A percentile compares a stretch with the other conserved stretches of the same genome.
Evolutionary conservation across 1,139 yeast genomes (phyloP).

Genomic region (Yamadazyma oceani): DNA sequence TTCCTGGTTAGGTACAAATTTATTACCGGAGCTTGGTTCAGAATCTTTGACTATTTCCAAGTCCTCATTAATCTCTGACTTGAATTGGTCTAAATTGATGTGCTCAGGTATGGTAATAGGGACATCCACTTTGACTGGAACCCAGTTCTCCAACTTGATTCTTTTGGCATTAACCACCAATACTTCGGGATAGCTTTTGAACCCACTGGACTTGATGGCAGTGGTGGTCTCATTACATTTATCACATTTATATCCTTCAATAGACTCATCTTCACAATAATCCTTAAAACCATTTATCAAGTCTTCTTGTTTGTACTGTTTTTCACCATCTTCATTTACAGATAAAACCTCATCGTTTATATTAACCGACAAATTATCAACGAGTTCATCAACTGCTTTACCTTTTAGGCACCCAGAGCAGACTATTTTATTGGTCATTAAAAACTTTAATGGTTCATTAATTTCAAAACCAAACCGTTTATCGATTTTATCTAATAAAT

Average conservation of each 20-base stretch:
- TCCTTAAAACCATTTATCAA: constrained; percentile 52
- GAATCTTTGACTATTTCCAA: constrained; percentile 24
- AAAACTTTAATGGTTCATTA: constrained; percentile 61
- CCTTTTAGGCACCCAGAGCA: constrained; percentile 67
- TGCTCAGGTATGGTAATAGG: constrained; percentile 63
- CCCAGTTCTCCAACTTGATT: constrained; percentile 86
- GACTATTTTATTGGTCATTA: constrained; percentile 61
- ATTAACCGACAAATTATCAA: constrained; percentile 70
- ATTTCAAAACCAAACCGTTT: constrained; percentile 43
- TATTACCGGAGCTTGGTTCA: constrained; percentile 10
- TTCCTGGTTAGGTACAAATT: constrained; percentile 57
- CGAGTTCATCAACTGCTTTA: constrained; percentile 53
- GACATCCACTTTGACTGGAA: constrained; percentile 77
- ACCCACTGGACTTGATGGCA: constrained; percentile 47
- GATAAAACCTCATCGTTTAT: constrained; percentile 42
- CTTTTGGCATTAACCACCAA: constrained; percentile 75
- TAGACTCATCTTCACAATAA: constrained; percentile 50
- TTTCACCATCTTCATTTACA: constrained; percentile 44
- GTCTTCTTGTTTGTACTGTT: constrained; percentile 48
- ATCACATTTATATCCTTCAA: constrained; percentile 70
- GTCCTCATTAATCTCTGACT: constrained; percentile 42
- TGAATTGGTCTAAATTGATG: constrained; percentile 30
- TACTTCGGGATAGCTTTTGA: constrained; percentile 68
- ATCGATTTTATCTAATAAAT: constrained; percentile 65
- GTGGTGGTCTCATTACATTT: constrained; percentile 50